phyloP scores from a whole-genome alignment of 164 flowering plant genomes.

The Tinospora cordifolia region DNA sequence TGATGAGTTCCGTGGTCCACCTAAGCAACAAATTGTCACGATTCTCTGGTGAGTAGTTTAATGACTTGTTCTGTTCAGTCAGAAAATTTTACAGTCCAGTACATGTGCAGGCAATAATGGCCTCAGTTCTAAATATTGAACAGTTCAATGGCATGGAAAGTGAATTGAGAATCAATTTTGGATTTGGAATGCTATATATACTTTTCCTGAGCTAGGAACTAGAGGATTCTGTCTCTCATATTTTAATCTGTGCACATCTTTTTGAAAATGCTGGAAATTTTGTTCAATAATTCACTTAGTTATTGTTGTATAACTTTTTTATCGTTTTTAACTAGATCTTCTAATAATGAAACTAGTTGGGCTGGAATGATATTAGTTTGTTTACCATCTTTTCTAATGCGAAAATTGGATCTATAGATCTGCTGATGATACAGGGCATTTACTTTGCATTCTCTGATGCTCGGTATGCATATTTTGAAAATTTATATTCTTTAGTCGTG shows the following conservation, averaged over 20 bases:
- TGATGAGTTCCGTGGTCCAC: conserved; percentile 38
- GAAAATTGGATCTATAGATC: neutral
- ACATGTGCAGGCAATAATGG: neutral
- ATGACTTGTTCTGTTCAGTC: neutral
- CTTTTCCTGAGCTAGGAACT: too few relatives aligned
- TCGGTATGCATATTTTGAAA: neutral
- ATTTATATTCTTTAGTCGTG: neutral
- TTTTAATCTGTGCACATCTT: neutral
- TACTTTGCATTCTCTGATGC: too few relatives aligned
- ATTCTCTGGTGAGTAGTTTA: conserved; percentile 25
- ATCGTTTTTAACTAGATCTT: neutral
- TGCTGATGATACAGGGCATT: neutral
- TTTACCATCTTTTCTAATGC: neutral
- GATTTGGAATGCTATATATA: neutral
- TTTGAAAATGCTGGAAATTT: neutral
- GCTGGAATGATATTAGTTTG: neutral
- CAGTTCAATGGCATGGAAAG: neutral
- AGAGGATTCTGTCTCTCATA: neutral
- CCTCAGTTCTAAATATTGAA: neutral
- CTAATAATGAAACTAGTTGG: neutral
- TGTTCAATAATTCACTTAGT: neutral
- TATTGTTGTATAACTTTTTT: neutral
- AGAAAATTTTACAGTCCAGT: neutral
- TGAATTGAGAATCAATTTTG: neutral
- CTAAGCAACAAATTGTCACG: conserved; percentile 27